Base-by-base conservation (phyloP, 495 filamentous ascomycete species). In the Pseudotulostoma volvatum region DNA sequence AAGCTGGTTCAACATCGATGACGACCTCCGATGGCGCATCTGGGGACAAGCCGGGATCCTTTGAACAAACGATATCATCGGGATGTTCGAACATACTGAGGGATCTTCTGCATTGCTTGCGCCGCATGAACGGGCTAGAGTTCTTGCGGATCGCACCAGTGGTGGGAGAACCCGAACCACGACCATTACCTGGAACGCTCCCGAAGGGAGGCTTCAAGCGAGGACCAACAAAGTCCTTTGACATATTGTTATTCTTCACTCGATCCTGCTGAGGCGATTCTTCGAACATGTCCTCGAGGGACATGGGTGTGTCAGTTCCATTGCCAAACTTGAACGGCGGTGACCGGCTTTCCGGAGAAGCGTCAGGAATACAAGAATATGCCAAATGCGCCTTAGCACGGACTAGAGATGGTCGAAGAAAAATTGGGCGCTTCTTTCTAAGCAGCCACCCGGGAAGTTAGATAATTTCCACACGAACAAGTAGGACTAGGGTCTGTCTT, bases 31-130 rank as follows among this genome's bases (percentile, higher is more conserved):
- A 61, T 34, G 63, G 60, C 54, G 59, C 55, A 53, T 63, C 66
- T 54, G 70, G 66, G 13, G 61, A 54, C 45, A 64, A 50, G 44
- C 63, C 56, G 31, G 68, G 69, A 40, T 77, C 70, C 49, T 76
- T 71, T 36, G 77, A 61, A 54, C 80, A 78, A 55, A 93, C 79
- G 15, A 94, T 68, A 51, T 96, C 90, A 39, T 72, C 82, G 0
- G 87, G 79, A 50, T 79, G 74, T 55, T 96, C 90, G 59, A 87
- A 96, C 90, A 97, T 96, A 65, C 88, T 95, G 51, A 93, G 66
- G 31, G 88, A 93, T 37, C 90, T 74, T 19, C 90, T 75, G 45
- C 84, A 87, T 43, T 83, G 81, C 53, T 92, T 93, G 44, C 85
- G 75, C 36, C 88, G 77, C 55, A 72, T 67, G 38, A 74, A 70